These are phyloP conservation scores for Saccharomyces hybrid DNA, from an alignment of 1,139 yeast species.

Conservation along the genomic window DNA sequence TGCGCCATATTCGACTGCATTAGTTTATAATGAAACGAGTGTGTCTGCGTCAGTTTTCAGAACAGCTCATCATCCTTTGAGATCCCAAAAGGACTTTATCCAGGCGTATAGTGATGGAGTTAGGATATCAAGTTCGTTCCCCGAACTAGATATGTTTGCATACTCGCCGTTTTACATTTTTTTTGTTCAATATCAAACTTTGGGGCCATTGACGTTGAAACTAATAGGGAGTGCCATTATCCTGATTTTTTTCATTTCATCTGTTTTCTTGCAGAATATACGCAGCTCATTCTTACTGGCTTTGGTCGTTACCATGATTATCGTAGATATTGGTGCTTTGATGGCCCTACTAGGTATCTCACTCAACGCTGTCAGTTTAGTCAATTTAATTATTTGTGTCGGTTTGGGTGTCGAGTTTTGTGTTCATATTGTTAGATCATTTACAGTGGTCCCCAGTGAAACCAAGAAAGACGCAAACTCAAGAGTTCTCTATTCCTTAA, in stretches of 20 bases:
- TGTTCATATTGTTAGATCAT: constrained; percentile 77
- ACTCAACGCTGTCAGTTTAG: constrained; percentile 82
- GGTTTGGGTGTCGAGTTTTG: constrained; percentile 94
- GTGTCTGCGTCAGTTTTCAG: constrained; percentile 63
- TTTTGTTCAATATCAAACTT: constrained; percentile 76
- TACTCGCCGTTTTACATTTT: constrained; percentile 89
- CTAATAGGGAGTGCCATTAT: constrained; percentile 50
- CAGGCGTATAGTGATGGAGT: constrained; percentile 66
- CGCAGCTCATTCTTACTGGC: constrained; percentile 51
- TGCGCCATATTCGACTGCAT: constrained; percentile 73
- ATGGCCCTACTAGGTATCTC: constrained; percentile 71
- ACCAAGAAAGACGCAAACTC: constrained; percentile 30
- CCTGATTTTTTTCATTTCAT: constrained; percentile 48
- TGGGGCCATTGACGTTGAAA: constrained; percentile 48
- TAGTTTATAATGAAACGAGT: constrained; percentile 38
- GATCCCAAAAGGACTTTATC: constrained; percentile 80
- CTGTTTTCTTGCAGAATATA: constrained; percentile 58
- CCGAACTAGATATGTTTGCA: constrained; percentile 62
- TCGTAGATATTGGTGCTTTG: constrained; percentile 69
- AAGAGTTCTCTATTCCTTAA: constrained; percentile 48
- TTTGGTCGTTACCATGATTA: constrained; percentile 52
- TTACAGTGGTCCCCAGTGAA: constrained; percentile 39
- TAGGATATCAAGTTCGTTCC: constrained; percentile 57
- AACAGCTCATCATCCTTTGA: constrained; percentile 70
- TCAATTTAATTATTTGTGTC: constrained; percentile 78